phyloP scores from a whole-genome alignment of 495 filamentous ascomycete species.

The Hyaloscypha finlandica region DNA sequence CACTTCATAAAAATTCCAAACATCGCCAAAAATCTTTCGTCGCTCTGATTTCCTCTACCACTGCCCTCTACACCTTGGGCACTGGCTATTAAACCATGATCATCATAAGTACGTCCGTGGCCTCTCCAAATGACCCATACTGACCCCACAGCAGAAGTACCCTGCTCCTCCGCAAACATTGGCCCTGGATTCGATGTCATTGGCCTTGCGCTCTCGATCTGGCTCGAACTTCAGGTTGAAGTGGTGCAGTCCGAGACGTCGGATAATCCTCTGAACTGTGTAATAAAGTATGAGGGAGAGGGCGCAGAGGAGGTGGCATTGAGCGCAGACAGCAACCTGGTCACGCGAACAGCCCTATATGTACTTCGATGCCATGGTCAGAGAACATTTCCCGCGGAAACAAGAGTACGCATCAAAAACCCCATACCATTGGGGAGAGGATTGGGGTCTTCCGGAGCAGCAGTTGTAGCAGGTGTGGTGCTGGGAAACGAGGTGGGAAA shows the following conservation, averaged over 20 bases:
- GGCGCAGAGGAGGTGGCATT: slow-evolving; percentile 73
- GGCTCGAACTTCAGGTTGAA: slow-evolving; percentile 80
- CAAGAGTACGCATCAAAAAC: slow-evolving; percentile 90
- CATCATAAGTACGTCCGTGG: slow-evolving; percentile 27
- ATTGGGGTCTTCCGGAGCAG: slow-evolving; percentile 88
- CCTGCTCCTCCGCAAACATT: slow-evolving; percentile 95
- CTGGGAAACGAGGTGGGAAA: slow-evolving; percentile 87
- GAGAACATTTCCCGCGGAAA: slow-evolving; percentile 77
- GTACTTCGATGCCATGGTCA: slow-evolving; percentile 88
- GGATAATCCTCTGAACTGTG: slow-evolving; percentile 74
- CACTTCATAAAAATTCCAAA: slow-evolving; percentile 6
- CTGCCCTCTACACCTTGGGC: background rate
- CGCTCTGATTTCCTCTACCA: background rate
- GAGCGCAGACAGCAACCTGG: slow-evolving; percentile 79
- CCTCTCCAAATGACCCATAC: background rate
- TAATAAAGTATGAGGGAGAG: slow-evolving; percentile 84
- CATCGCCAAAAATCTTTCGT: background rate
- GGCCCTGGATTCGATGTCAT: slow-evolving; percentile 97
- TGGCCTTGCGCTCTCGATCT: slow-evolving; percentile 87
- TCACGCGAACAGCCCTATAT: slow-evolving; percentile 89
- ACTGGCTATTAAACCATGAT: slow-evolving; percentile 23
- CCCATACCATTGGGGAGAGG: slow-evolving; percentile 90
- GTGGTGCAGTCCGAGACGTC: slow-evolving; percentile 56
- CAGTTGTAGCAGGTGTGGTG: slow-evolving; percentile 91
- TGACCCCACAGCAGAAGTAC: slow-evolving; percentile 36